phyloP scores from a whole-genome alignment of 495 filamentous ascomycete genomes.

The Aspergillus incahuasiensis region DNA sequence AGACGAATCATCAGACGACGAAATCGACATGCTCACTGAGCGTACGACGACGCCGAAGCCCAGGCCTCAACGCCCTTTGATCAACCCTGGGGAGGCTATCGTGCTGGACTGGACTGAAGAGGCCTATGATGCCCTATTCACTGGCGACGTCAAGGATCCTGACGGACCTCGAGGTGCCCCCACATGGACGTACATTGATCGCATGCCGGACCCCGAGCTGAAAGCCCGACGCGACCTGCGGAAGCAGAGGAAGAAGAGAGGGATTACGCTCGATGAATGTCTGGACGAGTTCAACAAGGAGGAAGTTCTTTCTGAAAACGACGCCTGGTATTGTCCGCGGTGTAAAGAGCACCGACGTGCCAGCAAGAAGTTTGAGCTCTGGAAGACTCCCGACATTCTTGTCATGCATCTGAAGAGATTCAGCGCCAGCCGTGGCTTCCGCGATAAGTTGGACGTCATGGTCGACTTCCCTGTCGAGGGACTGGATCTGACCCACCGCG shows the following conservation, averaged over 20 bases:
- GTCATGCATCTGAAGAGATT: conserved; percentile 95
- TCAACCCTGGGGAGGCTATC: conserved; percentile 74
- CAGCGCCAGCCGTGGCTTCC: conserved; percentile 63
- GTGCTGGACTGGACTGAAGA: conserved; percentile 75
- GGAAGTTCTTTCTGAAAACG: conserved; percentile 87
- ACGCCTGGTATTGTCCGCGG: conserved; percentile 93
- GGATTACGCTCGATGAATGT: conserved; percentile 84
- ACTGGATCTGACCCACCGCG: conserved; percentile 71
- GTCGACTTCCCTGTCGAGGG: conserved; percentile 89
- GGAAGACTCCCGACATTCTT: conserved; percentile 92
- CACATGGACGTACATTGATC: conserved; percentile 49
- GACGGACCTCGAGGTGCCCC: conserved; percentile 47
- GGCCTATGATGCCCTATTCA: conserved; percentile 67
- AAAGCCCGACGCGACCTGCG: conserved; percentile 55
- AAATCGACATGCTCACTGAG: conserved; percentile 23
- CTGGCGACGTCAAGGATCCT: conserved; percentile 35
- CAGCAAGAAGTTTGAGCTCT: conserved; percentile 93
- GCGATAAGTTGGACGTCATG: conserved; percentile 86
- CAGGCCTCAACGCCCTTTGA: conserved; percentile 54
- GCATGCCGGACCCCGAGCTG: conserved; percentile 62
- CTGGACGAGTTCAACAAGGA: conserved; percentile 87
- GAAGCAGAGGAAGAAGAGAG: conserved; percentile 58
- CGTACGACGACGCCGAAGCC: conserved; percentile 17
- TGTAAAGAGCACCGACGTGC: conserved; percentile 92
- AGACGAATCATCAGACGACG: conserved; percentile 18